Conservation (phyloP, 305 asterid genomes). For the Fraxinus velutina region DNA sequence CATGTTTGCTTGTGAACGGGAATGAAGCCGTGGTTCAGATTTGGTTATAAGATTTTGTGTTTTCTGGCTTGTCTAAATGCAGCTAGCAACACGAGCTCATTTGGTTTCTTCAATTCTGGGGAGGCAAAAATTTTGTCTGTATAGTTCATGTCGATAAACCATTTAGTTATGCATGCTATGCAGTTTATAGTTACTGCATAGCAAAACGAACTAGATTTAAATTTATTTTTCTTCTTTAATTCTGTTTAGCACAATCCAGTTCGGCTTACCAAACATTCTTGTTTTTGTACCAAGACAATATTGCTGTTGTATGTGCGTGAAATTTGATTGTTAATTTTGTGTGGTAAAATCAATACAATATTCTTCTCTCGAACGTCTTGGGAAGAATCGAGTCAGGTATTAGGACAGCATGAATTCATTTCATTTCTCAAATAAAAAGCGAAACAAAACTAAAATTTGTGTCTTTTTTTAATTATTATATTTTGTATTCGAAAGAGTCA, state of each 20-base stretch:
- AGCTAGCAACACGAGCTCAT: slow-evolving; percentile 16
- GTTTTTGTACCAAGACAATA: neutral
- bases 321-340: neutral
- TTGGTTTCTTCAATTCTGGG: slow-evolving; percentile 11
- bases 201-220: neutral
- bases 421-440: neutral
- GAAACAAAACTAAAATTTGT: neutral
- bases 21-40: slow-evolving; percentile 80
- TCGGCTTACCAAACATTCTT: neutral
- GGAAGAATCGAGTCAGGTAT: neutral
- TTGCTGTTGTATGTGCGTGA: neutral
- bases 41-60: slow-evolving; percentile 21
- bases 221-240: neutral
- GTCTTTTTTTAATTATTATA: neutral
- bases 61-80: slow-evolving; percentile 20
- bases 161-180: neutral
- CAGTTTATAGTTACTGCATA: neutral
- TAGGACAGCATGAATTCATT: neutral
- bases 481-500: neutral
- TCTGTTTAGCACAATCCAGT: neutral
- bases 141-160: slow-evolving; percentile 1
- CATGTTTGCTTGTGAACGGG: slow-evolving; percentile 35
- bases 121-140: slow-evolving; percentile 37
- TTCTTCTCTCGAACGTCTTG: neutral
- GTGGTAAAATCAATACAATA: neutral